A percentile compares a stretch with the other conserved stretches of the same genome.
phyloP scores from a whole-genome alignment of 495 filamentous ascomycete genomes.

The Xylaria sp. region DNA sequence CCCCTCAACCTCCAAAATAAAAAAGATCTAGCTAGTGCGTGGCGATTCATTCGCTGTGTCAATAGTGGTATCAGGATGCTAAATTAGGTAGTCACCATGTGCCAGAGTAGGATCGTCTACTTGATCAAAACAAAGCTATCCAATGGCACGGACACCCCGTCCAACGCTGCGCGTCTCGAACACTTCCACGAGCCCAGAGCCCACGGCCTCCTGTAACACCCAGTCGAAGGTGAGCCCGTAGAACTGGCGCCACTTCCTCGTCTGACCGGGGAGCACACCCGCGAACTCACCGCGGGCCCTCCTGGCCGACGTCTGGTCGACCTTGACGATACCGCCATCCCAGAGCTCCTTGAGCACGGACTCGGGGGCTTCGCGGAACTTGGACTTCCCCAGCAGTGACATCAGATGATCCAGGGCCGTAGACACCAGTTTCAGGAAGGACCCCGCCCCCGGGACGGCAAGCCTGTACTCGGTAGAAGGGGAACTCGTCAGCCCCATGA shows the following conservation, averaged over 20 bases:
- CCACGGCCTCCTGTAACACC: constrained; percentile 79
- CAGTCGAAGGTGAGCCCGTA: constrained; percentile 80
- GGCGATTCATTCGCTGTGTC: neutral
- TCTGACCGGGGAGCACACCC: constrained; percentile 75
- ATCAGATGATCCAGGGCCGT: constrained; percentile 71
- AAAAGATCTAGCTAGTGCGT: neutral
- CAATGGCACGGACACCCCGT: constrained; percentile 63
- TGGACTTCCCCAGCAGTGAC: constrained; percentile 68
- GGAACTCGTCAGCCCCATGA: constrained; percentile 26
- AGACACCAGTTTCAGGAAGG: constrained; percentile 74
- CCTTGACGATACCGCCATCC: constrained; percentile 74
- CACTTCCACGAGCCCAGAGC: constrained; percentile 78
- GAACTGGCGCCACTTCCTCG: constrained; percentile 83
- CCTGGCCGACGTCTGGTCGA: constrained; percentile 63
- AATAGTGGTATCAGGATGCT: neutral
- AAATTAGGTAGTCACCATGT: neutral
- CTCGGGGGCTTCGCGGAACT: constrained; percentile 69
- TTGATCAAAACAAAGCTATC: neutral
- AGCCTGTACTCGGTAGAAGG: constrained; percentile 57
- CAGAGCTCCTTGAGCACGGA: constrained; percentile 74
- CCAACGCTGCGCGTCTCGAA: constrained; percentile 89
- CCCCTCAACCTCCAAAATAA: neutral
- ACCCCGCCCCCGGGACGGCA: constrained; percentile 75
- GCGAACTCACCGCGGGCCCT: constrained; percentile 70
- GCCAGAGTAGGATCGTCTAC: neutral